phyloP scores from a whole-genome alignment of 176 grass and related monocot genomes.

The Chloris gayana region DNA sequence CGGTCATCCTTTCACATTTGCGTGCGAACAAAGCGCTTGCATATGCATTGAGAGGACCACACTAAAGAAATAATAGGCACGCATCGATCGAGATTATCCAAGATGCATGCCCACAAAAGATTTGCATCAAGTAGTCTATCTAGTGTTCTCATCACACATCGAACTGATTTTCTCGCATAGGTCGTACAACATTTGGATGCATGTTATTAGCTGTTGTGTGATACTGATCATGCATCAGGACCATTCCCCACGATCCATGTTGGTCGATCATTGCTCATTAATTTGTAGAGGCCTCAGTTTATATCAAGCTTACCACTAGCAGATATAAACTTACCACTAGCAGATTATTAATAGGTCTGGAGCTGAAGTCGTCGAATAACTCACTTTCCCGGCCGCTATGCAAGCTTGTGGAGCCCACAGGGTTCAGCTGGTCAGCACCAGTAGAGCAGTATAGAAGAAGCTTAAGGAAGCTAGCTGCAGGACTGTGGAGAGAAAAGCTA shows the following conservation, averaged over 20 bases:
- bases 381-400: neutral
- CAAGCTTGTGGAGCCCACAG: constrained; percentile 15
- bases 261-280: neutral
- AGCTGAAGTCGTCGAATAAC: constrained; percentile 3
- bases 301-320: neutral
- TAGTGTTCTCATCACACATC: neutral
- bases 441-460: constrained; percentile 30
- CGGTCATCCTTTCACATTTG: constrained; percentile 38
- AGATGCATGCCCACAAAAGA: constrained; percentile 28
- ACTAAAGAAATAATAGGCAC: constrained; percentile 1
- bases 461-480: constrained; percentile 18
- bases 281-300: neutral
- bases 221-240: neutral
- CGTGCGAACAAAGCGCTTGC: constrained; percentile 54
- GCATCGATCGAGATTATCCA: neutral
- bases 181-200: neutral
- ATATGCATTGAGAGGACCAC: constrained; percentile 45
- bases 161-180: constrained; percentile 18
- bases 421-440: constrained; percentile 17
- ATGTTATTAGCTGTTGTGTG: constrained; percentile 4
- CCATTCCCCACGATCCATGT: constrained; percentile 13
- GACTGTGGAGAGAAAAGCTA: constrained; percentile 14
- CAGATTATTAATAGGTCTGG: constrained; percentile 4
- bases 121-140: constrained; percentile 12
- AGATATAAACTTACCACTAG: neutral